These are phyloP conservation scores for Pseudogymnoascus sp. DNA, from an alignment of 2,329 filamentous ascomycete genomes.

Conservation along the genomic window DNA sequence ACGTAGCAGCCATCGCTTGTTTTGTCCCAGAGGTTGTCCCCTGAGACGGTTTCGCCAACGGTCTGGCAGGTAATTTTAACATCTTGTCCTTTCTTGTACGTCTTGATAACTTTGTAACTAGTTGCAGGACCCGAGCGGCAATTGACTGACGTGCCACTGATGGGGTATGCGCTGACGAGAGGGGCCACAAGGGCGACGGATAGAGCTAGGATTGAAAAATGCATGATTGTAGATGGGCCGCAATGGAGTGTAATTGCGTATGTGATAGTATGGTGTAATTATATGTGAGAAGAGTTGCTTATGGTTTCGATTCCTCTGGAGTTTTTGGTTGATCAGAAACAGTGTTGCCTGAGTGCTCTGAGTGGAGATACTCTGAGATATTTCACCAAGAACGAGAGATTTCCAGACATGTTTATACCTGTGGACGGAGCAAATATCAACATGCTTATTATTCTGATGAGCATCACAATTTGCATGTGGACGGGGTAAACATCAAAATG, in stretches of 20 bases:
- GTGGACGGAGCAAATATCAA: background rate
- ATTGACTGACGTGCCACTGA: background rate
- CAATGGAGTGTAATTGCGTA: background rate
- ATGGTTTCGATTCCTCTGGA: background rate
- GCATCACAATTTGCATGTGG: background rate
- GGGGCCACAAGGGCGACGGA: background rate
- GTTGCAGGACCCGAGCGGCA: constrained; percentile 10
- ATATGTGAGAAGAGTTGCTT: background rate
- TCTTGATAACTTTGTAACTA: constrained; percentile 10
- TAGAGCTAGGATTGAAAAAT: background rate
- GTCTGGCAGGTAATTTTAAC: constrained; percentile 14
- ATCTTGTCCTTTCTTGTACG: constrained; percentile 10
- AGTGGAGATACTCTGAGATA: background rate
- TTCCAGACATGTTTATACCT: background rate
- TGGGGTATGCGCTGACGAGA: constrained; percentile 4
- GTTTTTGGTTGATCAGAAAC: background rate
- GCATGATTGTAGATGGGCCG: background rate
- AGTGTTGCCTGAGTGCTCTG: background rate
- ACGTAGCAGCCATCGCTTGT: constrained; percentile 14
- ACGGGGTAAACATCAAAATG: background rate
- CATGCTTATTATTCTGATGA: background rate
- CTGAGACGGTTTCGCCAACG: constrained; percentile 10
- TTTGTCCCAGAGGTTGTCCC: constrained; percentile 15
- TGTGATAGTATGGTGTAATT: background rate
- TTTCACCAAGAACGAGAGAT: background rate